phyloP scores from a whole-genome alignment of 441 rosid species.

The Erodium texanum region DNA sequence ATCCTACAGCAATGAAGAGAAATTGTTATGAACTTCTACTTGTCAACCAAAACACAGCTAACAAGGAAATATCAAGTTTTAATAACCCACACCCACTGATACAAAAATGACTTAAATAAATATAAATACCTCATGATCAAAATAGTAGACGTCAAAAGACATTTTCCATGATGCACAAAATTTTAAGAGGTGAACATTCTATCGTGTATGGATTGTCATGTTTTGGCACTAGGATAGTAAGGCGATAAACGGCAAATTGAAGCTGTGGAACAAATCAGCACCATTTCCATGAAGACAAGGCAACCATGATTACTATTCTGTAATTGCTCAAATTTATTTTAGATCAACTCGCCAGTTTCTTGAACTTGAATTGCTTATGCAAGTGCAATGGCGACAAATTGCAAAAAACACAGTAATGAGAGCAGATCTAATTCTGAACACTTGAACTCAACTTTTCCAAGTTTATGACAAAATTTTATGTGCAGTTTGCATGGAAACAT shows the following conservation, averaged over 20 bases:
- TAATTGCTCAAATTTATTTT: neutral
- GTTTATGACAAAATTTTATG: neutral
- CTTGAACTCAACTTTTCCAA: neutral
- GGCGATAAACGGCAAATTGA: neutral
- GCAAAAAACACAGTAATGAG: neutral
- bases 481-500: neutral
- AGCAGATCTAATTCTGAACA: neutral
- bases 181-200: neutral
- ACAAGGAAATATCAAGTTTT: neutral
- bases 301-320: neutral
- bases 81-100: neutral
- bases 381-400: too few relatives aligned
- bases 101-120: neutral
- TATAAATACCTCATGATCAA: neutral
- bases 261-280: neutral
- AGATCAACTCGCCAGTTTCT: too few relatives aligned
- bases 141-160: neutral
- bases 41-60: neutral
- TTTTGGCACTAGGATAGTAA: neutral
- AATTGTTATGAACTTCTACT: neutral
- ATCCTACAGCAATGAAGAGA: slow-evolving; percentile 37
- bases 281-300: neutral
- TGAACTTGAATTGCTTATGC: too few relatives aligned
- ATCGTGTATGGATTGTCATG: neutral
- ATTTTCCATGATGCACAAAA: neutral